Evolutionary conservation across 768 basidiomycete genomes (phyloP).

Genomic region (Boletellus ananas): DNA sequence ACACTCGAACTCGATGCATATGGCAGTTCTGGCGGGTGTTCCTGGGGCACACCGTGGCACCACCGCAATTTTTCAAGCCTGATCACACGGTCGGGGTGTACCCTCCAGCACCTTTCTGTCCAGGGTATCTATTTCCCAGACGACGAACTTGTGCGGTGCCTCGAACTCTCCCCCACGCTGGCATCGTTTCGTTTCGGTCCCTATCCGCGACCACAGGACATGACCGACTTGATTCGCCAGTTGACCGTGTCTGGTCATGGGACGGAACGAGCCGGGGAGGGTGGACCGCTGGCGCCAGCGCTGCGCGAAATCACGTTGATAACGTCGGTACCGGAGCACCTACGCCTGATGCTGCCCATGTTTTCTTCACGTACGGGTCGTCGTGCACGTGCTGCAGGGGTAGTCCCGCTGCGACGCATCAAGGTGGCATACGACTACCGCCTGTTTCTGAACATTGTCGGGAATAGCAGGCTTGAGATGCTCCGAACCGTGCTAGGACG

Average conservation of each 20-base stretch:
- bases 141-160: conserved; percentile 17
- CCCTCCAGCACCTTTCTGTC: conserved; percentile 13
- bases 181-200: conserved; percentile 10
- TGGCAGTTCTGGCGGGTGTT: too few relatives aligned
- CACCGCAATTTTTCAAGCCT: conserved; percentile 17
- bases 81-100: conserved; percentile 14
- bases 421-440: conserved; percentile 1
- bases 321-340: conserved; percentile 4
- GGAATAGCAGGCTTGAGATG: too few relatives aligned
- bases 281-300: neutral
- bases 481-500: too few relatives aligned
- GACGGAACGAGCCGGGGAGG: neutral
- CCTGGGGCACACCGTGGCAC: neutral
- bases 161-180: conserved; percentile 9
- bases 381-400: neutral
- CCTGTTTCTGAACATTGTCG: too few relatives aligned
- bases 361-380: conserved; percentile 4
- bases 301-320: conserved; percentile 15
- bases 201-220: conserved; percentile 12
- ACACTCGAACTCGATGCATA: conserved; percentile 6
- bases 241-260: neutral
- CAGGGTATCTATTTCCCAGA: conserved; percentile 12
- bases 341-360: conserved; percentile 10
- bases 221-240: conserved; percentile 3
- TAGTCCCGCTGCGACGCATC: conserved; percentile 3